Conservation (phyloP, 345 rosid genomes). For the Salix brachista region DNA sequence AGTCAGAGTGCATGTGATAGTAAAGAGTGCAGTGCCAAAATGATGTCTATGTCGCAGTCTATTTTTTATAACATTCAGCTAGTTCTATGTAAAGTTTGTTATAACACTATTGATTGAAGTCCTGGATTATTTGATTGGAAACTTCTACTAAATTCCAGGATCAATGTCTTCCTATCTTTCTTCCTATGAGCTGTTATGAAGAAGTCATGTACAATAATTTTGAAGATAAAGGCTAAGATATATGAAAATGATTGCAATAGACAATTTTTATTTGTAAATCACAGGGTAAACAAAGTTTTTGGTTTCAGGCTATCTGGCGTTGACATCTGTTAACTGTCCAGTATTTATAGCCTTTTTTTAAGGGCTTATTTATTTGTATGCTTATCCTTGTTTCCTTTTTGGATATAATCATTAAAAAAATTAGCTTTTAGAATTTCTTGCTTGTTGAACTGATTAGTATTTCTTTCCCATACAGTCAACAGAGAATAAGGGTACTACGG, state of each 20-base stretch:
- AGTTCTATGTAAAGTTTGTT: not conserved
- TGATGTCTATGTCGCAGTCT: not conserved
- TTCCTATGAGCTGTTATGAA: not conserved
- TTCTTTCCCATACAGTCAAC: slow-evolving; percentile 35
- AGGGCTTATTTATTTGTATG: not conserved
- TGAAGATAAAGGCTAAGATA: not conserved
- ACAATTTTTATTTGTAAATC: not conserved
- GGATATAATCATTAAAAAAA: not conserved
- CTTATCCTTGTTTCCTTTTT: not conserved
- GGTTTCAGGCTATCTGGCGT: not conserved
- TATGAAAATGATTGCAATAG: not conserved
- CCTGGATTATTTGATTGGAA: not conserved
- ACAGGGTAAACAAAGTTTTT: not conserved
- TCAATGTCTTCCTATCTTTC: not conserved
- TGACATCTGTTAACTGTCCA: not conserved
- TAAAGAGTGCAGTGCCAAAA: not conserved
- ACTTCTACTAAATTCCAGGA: not conserved
- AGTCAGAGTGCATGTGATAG: not conserved
- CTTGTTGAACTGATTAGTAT: slow-evolving; percentile 8
- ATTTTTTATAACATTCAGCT: not conserved
- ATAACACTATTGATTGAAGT: not conserved
- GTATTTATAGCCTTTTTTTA: not conserved
- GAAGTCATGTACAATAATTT: not conserved
- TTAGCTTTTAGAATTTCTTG: not conserved
- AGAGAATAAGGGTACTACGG: slow-evolving; percentile 33